A percentile compares a stretch with the other conserved stretches of the same genome.
Conservation (phyloP, 805 yeast species). For the Lipomyces yamanashiensis region DNA sequence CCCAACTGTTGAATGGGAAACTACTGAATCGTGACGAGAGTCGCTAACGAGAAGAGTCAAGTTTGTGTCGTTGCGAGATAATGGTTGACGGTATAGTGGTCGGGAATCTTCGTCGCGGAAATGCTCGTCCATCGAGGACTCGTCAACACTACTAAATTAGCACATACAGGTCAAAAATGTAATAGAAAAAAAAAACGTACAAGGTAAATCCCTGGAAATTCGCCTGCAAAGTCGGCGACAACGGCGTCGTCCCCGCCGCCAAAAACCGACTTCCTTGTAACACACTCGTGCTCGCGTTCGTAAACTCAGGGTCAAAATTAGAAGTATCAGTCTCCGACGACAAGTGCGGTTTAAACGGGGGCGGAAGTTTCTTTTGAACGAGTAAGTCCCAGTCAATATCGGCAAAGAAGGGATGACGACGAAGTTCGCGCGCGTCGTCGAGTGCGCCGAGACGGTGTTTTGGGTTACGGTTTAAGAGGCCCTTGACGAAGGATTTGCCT, state of each 20-base stretch:
- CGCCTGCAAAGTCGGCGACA: slow-evolving; percentile 93
- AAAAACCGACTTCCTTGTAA: slow-evolving; percentile 55
- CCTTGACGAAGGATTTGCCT: slow-evolving; percentile 95
- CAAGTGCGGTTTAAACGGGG: slow-evolving; percentile 95
- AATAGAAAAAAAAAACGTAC: slow-evolving; percentile 15
- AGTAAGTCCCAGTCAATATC: slow-evolving; percentile 91
- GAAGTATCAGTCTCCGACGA: slow-evolving; percentile 91
- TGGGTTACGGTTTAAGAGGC: slow-evolving; percentile 92
- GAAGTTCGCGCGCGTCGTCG: slow-evolving; percentile 89
- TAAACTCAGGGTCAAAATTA: slow-evolving; percentile 97
- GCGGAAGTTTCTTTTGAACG: slow-evolving; percentile 80
- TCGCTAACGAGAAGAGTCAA: not conserved
- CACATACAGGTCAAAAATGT: not conserved
- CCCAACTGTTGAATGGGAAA: slow-evolving; percentile 4
- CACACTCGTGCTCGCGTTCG: slow-evolving; percentile 84
- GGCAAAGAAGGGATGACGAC: slow-evolving; percentile 87
- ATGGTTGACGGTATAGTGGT: not conserved
- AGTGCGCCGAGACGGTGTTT: slow-evolving; percentile 90
- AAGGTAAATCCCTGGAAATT: slow-evolving; percentile 95
- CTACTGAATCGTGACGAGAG: slow-evolving; percentile 3
- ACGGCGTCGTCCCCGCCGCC: slow-evolving; percentile 63
- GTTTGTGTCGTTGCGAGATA: slow-evolving; percentile 10
- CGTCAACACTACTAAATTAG: slow-evolving; percentile 65
- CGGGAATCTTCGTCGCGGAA: not conserved
- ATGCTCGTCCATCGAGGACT: slow-evolving; percentile 81